Percentiles rank a stretch among this genome's conserved stretches.
phyloP scores from a whole-genome alignment of 495 filamentous ascomycete species.

The Tuber indicum region DNA sequence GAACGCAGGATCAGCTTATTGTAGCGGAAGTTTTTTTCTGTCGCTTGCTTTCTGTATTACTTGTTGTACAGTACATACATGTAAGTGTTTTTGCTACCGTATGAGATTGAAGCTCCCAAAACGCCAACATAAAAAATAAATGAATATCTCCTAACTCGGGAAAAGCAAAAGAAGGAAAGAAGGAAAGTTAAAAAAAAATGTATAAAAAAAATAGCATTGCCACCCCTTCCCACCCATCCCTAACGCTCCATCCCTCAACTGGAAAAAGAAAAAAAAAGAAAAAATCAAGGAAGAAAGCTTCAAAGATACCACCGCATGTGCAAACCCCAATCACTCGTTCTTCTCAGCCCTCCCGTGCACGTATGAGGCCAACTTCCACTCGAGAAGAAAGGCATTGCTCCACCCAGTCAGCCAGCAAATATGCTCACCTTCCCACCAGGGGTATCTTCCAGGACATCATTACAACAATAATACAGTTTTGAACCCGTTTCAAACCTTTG shows the following conservation, averaged over 20 bases:
- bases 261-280: constrained; percentile 4
- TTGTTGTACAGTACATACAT: constrained; percentile 2
- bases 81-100: constrained; percentile 23
- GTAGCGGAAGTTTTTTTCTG: constrained; percentile 1
- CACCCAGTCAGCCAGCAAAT: constrained; percentile 7
- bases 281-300: constrained; percentile 16
- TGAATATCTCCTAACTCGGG: constrained; percentile 27
- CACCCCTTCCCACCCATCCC: neutral
- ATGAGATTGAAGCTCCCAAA: constrained; percentile 15
- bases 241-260: neutral
- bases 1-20: constrained; percentile 6
- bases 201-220: neutral
- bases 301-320: neutral
- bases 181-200: neutral
- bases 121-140: constrained; percentile 7
- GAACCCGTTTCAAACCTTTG: constrained; percentile 19
- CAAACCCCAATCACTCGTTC: neutral
- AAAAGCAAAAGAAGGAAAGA: constrained; percentile 10
- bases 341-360: neutral
- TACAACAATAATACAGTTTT: constrained; percentile 27
- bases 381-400: constrained; percentile 15
- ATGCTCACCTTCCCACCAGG: constrained; percentile 7
- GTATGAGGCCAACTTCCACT: constrained; percentile 3
- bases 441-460: constrained; percentile 10
- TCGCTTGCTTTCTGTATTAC: constrained; percentile 20